Base-by-base conservation (phyloP, 1,284 basidiomycete genomes). In the Sanghuangporus baumii region DNA sequence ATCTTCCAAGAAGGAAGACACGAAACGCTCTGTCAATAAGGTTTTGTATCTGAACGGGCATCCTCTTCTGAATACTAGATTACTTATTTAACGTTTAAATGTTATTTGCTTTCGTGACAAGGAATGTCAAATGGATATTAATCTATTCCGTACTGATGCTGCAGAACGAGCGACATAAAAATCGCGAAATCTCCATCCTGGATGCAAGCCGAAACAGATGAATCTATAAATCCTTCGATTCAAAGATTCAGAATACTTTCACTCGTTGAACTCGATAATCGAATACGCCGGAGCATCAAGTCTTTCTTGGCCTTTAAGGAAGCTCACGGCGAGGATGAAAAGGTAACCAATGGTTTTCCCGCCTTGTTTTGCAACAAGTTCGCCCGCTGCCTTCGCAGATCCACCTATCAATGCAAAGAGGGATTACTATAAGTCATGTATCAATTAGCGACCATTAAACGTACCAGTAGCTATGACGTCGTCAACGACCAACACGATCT, bases 381-480 rank as follows among this genome's bases (percentile, higher is more conserved):
- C 86, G 60, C 95, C 96, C 8, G 97, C 96, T 1, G 96, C 96
- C 67, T 87, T 88, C 3, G 97, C 97, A 16, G 95, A 98, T 6
- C 97, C 97, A 65, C 94, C 94, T 93, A n/a, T 46, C 59, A 6
- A 58, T 34, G 63, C 34, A 38, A 55, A 48, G 23, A 65, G 1
- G 26, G 26, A 31, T 31, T 3, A 31, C 26, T 3, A 31, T 31
- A 18, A 34, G 61, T 3, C 36, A 18, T 9, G 26, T n/a, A 26
- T 18, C n/a, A 38, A 26, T 57, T n/a, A 16, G 26, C 26, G 3
- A 31, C 26, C 26, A 31, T 31, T 3, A 43, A 26, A 66, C 78
- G 26, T 66, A 90, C 95, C 95, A 50, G 97, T 99, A 0, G 97
- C 97, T 67, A 99, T 95, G 43, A 99, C 81, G 75, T 99, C 97